Evolutionary conservation across 306 rosid species (phyloP), one percentile per base, ranked within the genome.

Genomic region (Begonia masoniana): DNA sequence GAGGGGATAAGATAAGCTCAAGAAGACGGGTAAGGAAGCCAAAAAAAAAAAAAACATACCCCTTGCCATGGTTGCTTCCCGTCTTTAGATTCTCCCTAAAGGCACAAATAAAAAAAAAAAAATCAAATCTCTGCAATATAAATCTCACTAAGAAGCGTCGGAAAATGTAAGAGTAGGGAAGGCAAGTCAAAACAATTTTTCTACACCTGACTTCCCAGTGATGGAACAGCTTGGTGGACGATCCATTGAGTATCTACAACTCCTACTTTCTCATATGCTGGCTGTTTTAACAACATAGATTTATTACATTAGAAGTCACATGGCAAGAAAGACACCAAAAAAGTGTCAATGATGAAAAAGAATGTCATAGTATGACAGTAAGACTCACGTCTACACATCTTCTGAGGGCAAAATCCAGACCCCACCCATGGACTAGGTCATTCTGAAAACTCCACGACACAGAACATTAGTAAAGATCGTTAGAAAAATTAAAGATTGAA

Each of bases 191-290:
- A 45, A 45, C 36, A 31, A 31, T 45, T 45, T 10, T n/a, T n/a
- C 15, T 12, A 62, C 65, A 89, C 97, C 91, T 91, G 97, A 71
- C 47, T 78, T 64, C 97, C 97, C 23, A 91, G 85, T 4, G 97
- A 80, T 49, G 97, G 96, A 77, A 85, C 83, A 42, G 77, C 60
- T 78, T 91, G 97, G 60, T 91, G 97, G 68, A 91, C 56, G 59
- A 91, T 85, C 97, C 97, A 91, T 53, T 91, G 97, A 57, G 94
- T 73, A 74, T 91, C 97, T 67, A 91, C 97, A 41, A 91, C 97
- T 59, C 97, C 97, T 14, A 91, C 85, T 76, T 91, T 91, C 74
- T 91, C 97, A 58, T 91, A 85, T 14, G 97, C 97, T 64, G 97
- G 97, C 97, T 91, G 74, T 57, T 68, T 58, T 4, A 23, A 45